phyloP scores from a whole-genome alignment of 495 filamentous ascomycete species.

The Xylaria intraflava region DNA sequence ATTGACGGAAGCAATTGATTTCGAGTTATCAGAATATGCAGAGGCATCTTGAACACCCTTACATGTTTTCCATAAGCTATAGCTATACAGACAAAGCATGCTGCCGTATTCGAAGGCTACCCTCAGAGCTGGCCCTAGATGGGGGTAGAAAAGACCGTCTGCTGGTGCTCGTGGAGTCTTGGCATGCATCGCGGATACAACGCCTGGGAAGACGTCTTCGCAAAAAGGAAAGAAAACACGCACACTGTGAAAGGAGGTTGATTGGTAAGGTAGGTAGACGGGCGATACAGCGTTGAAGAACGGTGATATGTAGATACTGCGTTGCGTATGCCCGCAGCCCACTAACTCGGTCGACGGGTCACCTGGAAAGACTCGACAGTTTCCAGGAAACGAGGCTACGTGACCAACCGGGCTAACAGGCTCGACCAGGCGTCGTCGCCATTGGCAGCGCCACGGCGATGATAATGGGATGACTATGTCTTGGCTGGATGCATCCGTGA shows the following conservation, averaged over 20 bases:
- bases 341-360: too few species aligned
- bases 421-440: background rate
- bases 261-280: background rate
- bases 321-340: too few species aligned
- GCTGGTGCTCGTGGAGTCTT: background rate
- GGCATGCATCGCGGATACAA: background rate
- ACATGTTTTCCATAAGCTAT: too few species aligned
- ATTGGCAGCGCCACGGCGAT: background rate
- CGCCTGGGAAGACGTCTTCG: background rate
- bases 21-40: too few species aligned
- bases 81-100: too few species aligned
- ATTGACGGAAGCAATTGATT: too few species aligned
- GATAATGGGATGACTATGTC: background rate
- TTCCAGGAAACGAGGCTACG: too few species aligned
- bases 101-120: background rate
- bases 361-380: too few species aligned
- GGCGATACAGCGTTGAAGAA: too few species aligned
- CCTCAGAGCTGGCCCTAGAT: background rate
- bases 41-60: too few species aligned
- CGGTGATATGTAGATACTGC: too few species aligned
- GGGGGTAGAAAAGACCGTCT: background rate
- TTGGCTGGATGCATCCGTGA: background rate
- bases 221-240: background rate
- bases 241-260: conserved; percentile 3
- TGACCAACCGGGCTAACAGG: too few species aligned